Conservation (phyloP, 2,329 filamentous ascomycete genomes). For the Metarhizium brunneum region DNA sequence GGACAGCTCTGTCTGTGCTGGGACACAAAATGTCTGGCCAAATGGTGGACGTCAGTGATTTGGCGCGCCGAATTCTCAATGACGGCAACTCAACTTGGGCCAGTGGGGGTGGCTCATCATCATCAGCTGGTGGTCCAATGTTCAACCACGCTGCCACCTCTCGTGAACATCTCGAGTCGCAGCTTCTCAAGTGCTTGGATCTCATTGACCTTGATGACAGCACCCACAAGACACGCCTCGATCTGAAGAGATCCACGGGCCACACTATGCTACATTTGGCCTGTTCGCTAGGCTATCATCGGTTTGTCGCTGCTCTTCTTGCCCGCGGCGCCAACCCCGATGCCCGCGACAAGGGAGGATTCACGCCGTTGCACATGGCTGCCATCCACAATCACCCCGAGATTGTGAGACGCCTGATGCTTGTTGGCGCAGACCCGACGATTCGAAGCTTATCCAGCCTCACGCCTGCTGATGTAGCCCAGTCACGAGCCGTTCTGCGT, state of each 20-base stretch:
- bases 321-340: slow-evolving; percentile 71
- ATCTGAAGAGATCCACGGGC: slow-evolving; percentile 55
- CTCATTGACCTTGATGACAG: slow-evolving; percentile 71
- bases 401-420: slow-evolving; percentile 66
- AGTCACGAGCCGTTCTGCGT: slow-evolving; percentile 53
- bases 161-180: slow-evolving; percentile 50
- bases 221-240: slow-evolving; percentile 55
- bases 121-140: slow-evolving; percentile 34
- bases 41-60: slow-evolving; percentile 50
- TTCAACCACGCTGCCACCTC: slow-evolving; percentile 28
- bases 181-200: slow-evolving; percentile 66
- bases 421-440: slow-evolving; percentile 62
- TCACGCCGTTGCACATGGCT: slow-evolving; percentile 74
- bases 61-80: slow-evolving; percentile 51
- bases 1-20: slow-evolving; percentile 56
- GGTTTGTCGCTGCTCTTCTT: slow-evolving; percentile 68
- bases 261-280: slow-evolving; percentile 77
- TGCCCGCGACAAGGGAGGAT: slow-evolving; percentile 66
- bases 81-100: slow-evolving; percentile 39
- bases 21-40: slow-evolving; percentile 56
- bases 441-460: slow-evolving; percentile 62
- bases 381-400: slow-evolving; percentile 66
- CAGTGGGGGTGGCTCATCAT: slow-evolving; percentile 21
- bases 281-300: slow-evolving; percentile 63
- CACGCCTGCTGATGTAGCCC: slow-evolving; percentile 61